Evolutionary conservation across 163 green algal species (phyloP).

Genomic region (Coccomyxa subellipsoidea): DNA sequence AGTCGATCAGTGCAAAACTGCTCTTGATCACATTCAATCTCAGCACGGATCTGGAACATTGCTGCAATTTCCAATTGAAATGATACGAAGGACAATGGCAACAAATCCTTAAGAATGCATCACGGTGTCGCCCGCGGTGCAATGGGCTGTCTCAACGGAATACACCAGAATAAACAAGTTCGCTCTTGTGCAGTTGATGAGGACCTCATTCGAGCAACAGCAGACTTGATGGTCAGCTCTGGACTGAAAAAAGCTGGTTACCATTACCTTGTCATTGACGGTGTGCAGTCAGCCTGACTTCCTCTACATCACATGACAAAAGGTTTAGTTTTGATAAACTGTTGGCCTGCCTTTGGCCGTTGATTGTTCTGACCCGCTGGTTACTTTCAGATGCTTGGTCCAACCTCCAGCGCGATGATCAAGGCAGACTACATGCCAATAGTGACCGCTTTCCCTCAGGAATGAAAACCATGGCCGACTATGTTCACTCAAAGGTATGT

Average conservation of each 20-base stretch:
- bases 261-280: slow-evolving; percentile 58
- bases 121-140: no score
- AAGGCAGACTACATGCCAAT: slow-evolving; percentile 54
- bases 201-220: slow-evolving; percentile 46
- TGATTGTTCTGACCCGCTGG: neutral
- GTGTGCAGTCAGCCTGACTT: no score
- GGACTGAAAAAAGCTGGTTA: slow-evolving; percentile 67
- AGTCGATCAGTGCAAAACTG: neutral
- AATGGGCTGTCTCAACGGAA: no score
- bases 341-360: neutral
- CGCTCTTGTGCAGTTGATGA: slow-evolving; percentile 73
- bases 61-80: no score
- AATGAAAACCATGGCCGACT: slow-evolving; percentile 70
- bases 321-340: neutral
- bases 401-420: slow-evolving; percentile 37
- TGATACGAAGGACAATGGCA: no score
- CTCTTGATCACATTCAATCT: neutral
- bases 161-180: no score
- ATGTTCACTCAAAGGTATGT: slow-evolving; percentile 24
- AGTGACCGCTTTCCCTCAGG: slow-evolving; percentile 54
- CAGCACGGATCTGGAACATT: neutral
- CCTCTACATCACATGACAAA: neutral
- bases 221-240: slow-evolving; percentile 53
- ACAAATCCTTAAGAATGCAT: no score
- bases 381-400: slow-evolving; percentile 57